phyloP scores from a whole-genome alignment of 1,284 basidiomycete genomes.

The Ustilago lituana region DNA sequence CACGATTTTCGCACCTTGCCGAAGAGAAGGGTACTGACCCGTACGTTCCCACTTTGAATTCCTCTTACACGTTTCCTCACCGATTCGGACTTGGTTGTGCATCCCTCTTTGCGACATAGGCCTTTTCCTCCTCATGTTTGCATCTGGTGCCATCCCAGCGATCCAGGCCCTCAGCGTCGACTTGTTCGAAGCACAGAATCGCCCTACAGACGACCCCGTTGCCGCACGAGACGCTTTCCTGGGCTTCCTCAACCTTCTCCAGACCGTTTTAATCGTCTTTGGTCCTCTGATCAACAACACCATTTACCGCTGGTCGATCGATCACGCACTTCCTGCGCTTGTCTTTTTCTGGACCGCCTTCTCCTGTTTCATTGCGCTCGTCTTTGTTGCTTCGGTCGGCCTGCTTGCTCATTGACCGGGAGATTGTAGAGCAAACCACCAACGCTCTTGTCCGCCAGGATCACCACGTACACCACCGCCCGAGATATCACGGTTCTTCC shows the following conservation, averaged over 20 bases:
- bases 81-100: too few species aligned
- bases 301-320: slow-evolving; percentile 34
- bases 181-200: slow-evolving; percentile 35
- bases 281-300: slow-evolving; percentile 37
- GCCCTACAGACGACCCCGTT: slow-evolving; percentile 22
- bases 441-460: background rate
- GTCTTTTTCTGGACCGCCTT: slow-evolving; percentile 31
- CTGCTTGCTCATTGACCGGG: background rate
- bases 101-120: too few species aligned
- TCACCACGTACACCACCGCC: too few species aligned
- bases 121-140: slow-evolving; percentile 15
- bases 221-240: slow-evolving; percentile 41
- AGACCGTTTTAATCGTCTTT: background rate
- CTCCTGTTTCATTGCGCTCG: slow-evolving; percentile 7
- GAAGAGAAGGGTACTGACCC: too few species aligned
- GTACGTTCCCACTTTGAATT: too few species aligned
- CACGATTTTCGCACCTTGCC: too few species aligned
- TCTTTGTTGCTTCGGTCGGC: slow-evolving; percentile 13
- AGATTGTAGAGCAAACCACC: background rate
- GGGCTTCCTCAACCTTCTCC: slow-evolving; percentile 25
- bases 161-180: slow-evolving; percentile 39
- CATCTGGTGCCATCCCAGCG: slow-evolving; percentile 16
- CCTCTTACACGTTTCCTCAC: too few species aligned
- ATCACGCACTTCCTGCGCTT: slow-evolving; percentile 13
- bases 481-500: background rate